Conservation (phyloP, 371 early-diverging fungal species). For the Zopfochytrium polystomum region DNA sequence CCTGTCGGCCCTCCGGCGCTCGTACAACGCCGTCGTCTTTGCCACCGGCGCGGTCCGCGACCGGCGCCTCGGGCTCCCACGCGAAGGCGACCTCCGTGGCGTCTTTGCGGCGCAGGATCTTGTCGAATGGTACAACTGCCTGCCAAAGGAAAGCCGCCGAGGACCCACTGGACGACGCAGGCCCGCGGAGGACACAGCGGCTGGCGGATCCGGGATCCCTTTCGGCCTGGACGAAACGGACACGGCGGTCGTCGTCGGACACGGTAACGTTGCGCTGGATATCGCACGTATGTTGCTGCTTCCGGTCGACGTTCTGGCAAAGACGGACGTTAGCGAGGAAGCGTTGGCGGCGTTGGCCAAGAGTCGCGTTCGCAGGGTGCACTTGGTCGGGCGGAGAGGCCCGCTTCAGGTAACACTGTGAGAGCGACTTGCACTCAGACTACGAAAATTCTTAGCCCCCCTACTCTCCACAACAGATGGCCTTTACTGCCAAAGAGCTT, state of each 20-base stretch:
- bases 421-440: not conserved
- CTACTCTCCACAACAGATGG: conserved; percentile 47
- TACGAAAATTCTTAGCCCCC: not conserved
- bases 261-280: conserved; percentile 96
- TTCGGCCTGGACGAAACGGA: conserved; percentile 66
- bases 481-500: conserved; percentile 92
- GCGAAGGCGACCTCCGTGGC: conserved; percentile 55
- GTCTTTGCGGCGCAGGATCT: conserved; percentile 80
- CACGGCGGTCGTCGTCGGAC: conserved; percentile 83
- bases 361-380: conserved; percentile 75
- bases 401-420: conserved; percentile 77
- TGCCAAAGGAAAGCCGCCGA: too few species aligned
- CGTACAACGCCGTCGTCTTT: conserved; percentile 80
- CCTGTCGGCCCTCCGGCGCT: conserved; percentile 45
- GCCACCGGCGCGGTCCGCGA: too few species aligned
- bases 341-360: conserved; percentile 68
- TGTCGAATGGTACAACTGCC: conserved; percentile 95
- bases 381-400: conserved; percentile 87
- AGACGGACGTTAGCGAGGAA: conserved; percentile 83
- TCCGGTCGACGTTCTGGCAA: conserved; percentile 67
- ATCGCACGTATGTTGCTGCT: conserved; percentile 85
- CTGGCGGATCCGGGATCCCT: too few species aligned
- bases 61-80: conserved; percentile 83
- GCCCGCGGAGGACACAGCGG: too few species aligned
- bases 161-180: conserved; percentile 28